These are phyloP conservation scores for Chlorella sp. DNA, from an alignment of 139 green algal species.

Conservation along the genomic window DNA sequence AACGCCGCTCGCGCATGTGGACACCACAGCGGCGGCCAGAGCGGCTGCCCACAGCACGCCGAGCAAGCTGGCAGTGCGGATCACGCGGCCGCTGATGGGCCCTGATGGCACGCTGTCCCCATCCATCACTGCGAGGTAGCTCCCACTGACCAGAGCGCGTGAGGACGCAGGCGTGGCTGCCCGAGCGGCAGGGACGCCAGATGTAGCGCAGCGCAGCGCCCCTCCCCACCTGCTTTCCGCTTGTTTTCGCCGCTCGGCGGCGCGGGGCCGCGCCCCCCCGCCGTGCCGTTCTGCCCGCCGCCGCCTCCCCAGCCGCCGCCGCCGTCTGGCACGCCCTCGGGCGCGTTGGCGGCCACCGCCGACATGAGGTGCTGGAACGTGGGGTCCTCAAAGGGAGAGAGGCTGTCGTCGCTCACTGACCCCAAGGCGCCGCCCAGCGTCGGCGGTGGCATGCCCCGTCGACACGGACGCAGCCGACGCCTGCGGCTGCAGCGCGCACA, in stretches of 20 bases:
- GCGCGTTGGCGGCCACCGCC: conserved; percentile 23
- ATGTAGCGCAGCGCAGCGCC: no score
- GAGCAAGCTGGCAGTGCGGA: no score
- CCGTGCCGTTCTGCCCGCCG: not conserved
- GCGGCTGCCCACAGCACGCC: no score
- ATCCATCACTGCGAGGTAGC: conserved; percentile 47
- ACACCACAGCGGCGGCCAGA: no score
- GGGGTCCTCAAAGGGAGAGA: conserved; percentile 45
- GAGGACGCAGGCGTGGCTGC: no score
- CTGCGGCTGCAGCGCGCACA: not conserved
- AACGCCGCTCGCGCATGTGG: no score
- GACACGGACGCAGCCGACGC: no score
- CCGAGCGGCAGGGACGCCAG: no score
- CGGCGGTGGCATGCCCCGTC: not conserved
- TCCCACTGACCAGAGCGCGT: conserved; percentile 25
- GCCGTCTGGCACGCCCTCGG: not conserved
- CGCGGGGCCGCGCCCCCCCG: not conserved
- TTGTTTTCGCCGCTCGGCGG: conserved; percentile 1
- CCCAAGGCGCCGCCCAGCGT: not conserved
- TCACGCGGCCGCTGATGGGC: not conserved
- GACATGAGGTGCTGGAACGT: conserved; percentile 43
- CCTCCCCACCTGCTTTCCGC: conserved; percentile 26
- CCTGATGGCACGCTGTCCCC: conserved; percentile 27
- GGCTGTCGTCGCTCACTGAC: conserved; percentile 7
- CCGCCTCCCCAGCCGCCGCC: not conserved